Base-by-base conservation (phyloP, 306 rosid species). In the Coriaria nepalensis region DNA sequence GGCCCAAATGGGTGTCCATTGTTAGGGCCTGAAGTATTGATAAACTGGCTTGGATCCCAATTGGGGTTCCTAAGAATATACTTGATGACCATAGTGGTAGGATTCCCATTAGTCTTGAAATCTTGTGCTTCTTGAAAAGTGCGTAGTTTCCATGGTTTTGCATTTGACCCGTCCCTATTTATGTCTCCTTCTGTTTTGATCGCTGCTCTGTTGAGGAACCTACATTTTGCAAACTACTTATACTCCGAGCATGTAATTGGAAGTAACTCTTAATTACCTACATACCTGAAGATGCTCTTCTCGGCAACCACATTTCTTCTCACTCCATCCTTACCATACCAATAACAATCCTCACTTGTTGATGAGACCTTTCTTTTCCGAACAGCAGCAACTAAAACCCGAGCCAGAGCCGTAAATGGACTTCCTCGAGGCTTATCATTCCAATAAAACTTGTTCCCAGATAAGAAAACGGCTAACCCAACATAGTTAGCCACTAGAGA, bases 131-230 rank as follows among this genome's bases (percentile, higher is more conserved):
- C 79, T 55, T 77, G 61, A 9, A 74, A 13, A 11, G 66, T 64
- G 73, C 86, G 74, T 9, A 80, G 52, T 10, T 57, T 67, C 86
- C 90, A 83, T 37, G 59, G 68, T 58, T 68, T 84, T 43, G 60
- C 61, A 33, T 65, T 49, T 49, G 67, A 52, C 0, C 78, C 81
- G 45, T 68, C 70, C 34, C 35, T 12, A 32, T 42, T 6, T 6
- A 72, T 42, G 60, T 85, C 87, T 40, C 76, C 86, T 9, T 73
- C 64, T 2, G 53, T 55, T 61, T 60, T 68, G 9, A 68, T 35
- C 4, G 81, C 79, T 35, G 81, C 86, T 2, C 63, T 47, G 9
- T 74, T 77, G 59, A 83, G 65, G 54, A 75, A 74, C 58, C 80
- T 77, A 41, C 66, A 49, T 20, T 20, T 20, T 20, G 29, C 29